Evolutionary conservation across 164 flowering plant species (phyloP), one percentile per base, ranked within the genome.

Genomic region (Vitis rotundifolia): DNA sequence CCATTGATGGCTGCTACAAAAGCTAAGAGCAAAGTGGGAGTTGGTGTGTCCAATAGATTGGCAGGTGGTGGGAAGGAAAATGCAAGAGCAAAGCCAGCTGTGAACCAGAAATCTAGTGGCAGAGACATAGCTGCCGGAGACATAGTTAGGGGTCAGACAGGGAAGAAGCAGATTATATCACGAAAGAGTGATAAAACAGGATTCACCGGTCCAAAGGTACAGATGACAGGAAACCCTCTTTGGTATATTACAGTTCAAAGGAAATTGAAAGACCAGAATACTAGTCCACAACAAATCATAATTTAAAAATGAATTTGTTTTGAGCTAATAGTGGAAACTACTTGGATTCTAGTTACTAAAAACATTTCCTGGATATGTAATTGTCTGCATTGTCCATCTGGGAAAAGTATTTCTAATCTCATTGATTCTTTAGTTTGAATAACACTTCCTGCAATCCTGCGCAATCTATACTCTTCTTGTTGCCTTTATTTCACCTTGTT

Each of bases 51-150:
- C 57, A 68, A 53, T 15, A 75, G 63, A 66, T 29, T 71, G 57
- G 57, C 28, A 6, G 71, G 49, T 16, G 49, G n/a, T 44, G 82
- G 79, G 47, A 82, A 86, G 66, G 88, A 81, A 75, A 85, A 84
- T 74, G 67, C 37, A 12, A 37, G 18, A 56, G 67, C 59, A 13
- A 73, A 37, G 19, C 15, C 44, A 18, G 61, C 63, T 66, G 49
- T 16, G 31, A 69, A 48, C 59, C 77, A 65, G 75, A 78, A 57
- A 66, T 53, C 57, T n/a, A 28, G 26, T 3, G 70, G 76, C 50
- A 76, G 59, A 66, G 77, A 64, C 16, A 63, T 56, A 70, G 58
- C 63, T 49, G 31, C 70, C 71, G 72, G 68, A 61, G 71, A 63
- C 68, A 48, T 28, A 58, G 63, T 56, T 62, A 72, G 55, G 67